Evolutionary conservation across 1,284 basidiomycete species (phyloP).

Genomic region (Pisolithus thermaeus): DNA sequence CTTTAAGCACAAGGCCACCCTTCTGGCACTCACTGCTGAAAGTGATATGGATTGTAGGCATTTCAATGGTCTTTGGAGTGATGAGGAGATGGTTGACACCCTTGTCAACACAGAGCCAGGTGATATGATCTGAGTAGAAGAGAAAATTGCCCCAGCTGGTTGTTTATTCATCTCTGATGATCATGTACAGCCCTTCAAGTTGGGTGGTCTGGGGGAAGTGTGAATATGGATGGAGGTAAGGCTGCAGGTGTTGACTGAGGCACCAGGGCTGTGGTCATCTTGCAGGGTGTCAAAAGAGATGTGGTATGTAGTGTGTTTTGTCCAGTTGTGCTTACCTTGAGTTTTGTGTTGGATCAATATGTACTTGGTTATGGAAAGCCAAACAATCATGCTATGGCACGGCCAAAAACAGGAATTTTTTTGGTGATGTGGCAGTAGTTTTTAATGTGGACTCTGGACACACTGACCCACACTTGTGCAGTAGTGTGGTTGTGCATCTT

Average conservation of each 20-base stretch:
- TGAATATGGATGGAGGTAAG: conserved; percentile 78
- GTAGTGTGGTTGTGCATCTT: too few species aligned
- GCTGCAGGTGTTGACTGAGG: conserved; percentile 31
- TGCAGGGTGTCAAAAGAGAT: too few species aligned
- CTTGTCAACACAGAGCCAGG: conserved; percentile 71
- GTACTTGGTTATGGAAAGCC: too few species aligned
- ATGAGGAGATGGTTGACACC: conserved; percentile 95
- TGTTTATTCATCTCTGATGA: conserved; percentile 85
- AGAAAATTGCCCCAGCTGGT: conserved; percentile 92
- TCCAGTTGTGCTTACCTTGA: too few species aligned
- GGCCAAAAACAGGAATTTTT: too few species aligned
- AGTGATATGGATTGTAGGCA: conserved; percentile 58
- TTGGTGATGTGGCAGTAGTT: too few species aligned
- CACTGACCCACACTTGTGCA: too few species aligned
- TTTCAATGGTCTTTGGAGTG: conserved; percentile 74
- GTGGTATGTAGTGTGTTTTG: too few species aligned
- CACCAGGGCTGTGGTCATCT: conserved; percentile 7
- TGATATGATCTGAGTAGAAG: conserved; percentile 87
- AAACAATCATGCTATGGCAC: too few species aligned
- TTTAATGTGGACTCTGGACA: too few species aligned
- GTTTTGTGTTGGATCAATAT: too few species aligned
- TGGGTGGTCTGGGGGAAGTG: conserved; percentile 83
- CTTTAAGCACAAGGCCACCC: not conserved
- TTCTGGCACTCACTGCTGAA: not conserved
- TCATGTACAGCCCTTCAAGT: conserved; percentile 93